phyloP scores from a whole-genome alignment of 1,284 basidiomycete species.

The Tylopilus sp. region DNA sequence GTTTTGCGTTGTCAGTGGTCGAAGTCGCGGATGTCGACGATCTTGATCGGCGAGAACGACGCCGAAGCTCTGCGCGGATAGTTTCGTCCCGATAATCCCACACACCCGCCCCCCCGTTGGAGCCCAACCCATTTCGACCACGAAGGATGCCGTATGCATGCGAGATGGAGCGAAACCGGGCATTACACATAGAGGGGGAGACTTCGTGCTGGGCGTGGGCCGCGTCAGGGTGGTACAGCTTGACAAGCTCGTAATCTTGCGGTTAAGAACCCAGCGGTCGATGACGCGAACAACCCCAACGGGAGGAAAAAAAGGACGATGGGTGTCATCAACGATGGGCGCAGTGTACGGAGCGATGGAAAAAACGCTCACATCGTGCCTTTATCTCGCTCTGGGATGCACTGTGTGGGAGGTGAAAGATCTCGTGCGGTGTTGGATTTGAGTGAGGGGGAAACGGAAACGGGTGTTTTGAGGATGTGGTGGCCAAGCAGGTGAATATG shows the following conservation, averaged over 20 bases:
- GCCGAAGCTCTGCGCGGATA: conserved; percentile 40
- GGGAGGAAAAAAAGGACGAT: neutral
- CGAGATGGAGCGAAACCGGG: conserved; percentile 48
- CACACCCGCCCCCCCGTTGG: neutral
- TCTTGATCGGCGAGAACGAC: conserved; percentile 27
- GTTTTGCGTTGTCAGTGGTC: neutral
- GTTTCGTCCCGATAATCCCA: conserved; percentile 25
- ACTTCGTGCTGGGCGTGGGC: conserved; percentile 33
- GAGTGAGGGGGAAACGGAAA: conserved; percentile 42
- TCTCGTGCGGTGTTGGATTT: conserved; percentile 48
- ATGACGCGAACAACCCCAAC: neutral
- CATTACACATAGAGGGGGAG: conserved; percentile 36
- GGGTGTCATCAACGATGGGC: neutral
- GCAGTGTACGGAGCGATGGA: neutral
- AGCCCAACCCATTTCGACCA: neutral
- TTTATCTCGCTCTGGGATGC: conserved; percentile 48
- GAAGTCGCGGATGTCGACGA: conserved; percentile 3
- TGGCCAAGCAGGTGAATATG: neutral
- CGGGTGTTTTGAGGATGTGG: conserved; percentile 7
- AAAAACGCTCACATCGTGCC: conserved; percentile 39
- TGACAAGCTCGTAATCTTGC: conserved; percentile 53
- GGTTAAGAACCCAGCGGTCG: neutral
- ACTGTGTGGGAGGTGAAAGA: conserved; percentile 46
- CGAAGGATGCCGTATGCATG: conserved; percentile 45
- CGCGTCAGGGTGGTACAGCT: conserved; percentile 50